Conservation (phyloP, 805 yeast species). For the Yarrowia porcina region DNA sequence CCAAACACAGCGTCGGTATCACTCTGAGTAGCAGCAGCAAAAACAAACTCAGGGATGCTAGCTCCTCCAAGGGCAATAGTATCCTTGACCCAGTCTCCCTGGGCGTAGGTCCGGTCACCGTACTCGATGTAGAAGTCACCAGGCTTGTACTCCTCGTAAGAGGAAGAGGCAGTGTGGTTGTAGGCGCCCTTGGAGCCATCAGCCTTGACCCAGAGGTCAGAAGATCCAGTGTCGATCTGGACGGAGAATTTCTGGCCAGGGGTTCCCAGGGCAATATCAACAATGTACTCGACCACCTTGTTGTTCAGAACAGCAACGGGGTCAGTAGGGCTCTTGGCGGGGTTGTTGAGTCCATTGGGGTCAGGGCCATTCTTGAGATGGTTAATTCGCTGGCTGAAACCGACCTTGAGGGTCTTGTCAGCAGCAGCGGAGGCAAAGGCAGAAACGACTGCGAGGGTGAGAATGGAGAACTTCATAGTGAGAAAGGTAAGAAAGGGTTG, state of each 20-base stretch:
- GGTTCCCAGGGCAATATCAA: slow-evolving; percentile 48
- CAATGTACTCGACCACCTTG: background rate
- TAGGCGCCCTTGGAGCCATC: background rate
- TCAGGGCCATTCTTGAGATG: background rate
- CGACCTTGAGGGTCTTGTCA: background rate
- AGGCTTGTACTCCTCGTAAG: slow-evolving; percentile 30
- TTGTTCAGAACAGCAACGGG: background rate
- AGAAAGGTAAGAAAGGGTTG: too few relatives aligned
- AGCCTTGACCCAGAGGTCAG: slow-evolving; percentile 56
- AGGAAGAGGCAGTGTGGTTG: slow-evolving; percentile 28
- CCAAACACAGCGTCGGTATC: slow-evolving; percentile 29
- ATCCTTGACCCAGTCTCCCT: slow-evolving; percentile 61
- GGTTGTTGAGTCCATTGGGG: background rate
- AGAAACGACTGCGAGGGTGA: background rate
- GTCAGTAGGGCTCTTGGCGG: background rate
- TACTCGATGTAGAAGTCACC: slow-evolving; percentile 32
- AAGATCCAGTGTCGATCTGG: slow-evolving; percentile 65
- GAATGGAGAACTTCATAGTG: background rate
- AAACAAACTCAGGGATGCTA: slow-evolving; percentile 39
- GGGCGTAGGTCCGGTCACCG: slow-evolving; percentile 41
- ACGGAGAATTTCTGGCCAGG: slow-evolving; percentile 52
- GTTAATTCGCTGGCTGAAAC: background rate
- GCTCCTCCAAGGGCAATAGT: slow-evolving; percentile 48
- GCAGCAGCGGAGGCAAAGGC: background rate
- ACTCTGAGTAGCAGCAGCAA: slow-evolving; percentile 27